Evolutionary conservation across 768 basidiomycete species (phyloP), one percentile per base, ranked within the genome.

Genomic region (Russula sp.): DNA sequence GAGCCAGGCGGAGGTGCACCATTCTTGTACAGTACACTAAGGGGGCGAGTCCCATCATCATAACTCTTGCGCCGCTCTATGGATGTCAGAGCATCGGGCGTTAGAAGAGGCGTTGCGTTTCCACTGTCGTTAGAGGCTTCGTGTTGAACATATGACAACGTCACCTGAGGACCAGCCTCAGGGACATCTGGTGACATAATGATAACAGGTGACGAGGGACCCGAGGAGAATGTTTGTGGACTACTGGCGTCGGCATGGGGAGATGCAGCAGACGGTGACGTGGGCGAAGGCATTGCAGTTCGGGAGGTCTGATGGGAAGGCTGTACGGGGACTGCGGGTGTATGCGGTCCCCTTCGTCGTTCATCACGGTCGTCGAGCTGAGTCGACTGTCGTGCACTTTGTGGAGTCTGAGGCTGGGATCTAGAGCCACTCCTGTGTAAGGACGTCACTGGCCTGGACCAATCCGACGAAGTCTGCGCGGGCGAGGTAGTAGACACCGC

Each of bases 31-130:
- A 75, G 70, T 36, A 75, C 59, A 61, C 75, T 71, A 35, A 77
- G 73, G 10, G 77, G 77, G 14, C 76, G 74, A 7, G 75, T 70
- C 42, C 77, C 75, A 42, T 76, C 76, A 55, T 80, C 79, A 39
- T 75, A 80, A 62, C 78, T 80, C 64, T 74, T 78, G 36, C 63
- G 59, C 42, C 58, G 50, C 36, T 52, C 48, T 41, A 64, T n/a
- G 11, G 29, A 75, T 70, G n/a, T 73, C 73, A 56, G 70, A 18
- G 38, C 60, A 48, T 7, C 57, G 66, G 58, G 68, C 43, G 61
- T 66, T 57, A 58, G 68, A 65, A 65, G 63, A n/a, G 63, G 50
- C 35, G 62, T 22, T 35, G 56, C 32, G 36, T 14, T 41, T 25
- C 48, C 43, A 38, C 39, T 41, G 7, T 55, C 50, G 20, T 42